Base-by-base conservation (phyloP, 2,329 filamentous ascomycete species). In the Aspergillus candidus region DNA sequence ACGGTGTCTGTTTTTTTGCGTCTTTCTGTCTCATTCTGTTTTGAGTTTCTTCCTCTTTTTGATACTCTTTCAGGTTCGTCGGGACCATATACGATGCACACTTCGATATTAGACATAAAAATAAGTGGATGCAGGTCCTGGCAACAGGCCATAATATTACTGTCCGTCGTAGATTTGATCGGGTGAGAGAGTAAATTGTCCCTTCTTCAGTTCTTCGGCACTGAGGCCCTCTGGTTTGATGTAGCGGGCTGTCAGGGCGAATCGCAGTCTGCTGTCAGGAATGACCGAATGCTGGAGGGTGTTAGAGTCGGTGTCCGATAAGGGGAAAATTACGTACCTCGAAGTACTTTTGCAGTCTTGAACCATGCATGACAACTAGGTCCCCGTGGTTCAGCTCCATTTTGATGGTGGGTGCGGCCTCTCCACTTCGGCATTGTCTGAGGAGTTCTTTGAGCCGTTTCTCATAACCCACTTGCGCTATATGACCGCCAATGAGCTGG, bases 301-400 rank as follows among this genome's bases (percentile, higher is more conserved):
- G 30, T 45, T n/a, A 44, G 17, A 8, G 15, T 40, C 4, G 41
- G 31, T n/a, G 12, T 7, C 5, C 11, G 11, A 7, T 31, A 8
- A 29, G 27, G 8, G 11, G 3, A 31, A 3, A 31, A 14, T 4
- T 11, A 46, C 56, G 40, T 51, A 69, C 67, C 61, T 81, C 77
- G 32, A 73, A 76, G 49, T 72, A 80, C 50, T 71, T 72, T 56
- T 81, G 78, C 11, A 81, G 58, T 2, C 63, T 59, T 4, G 65
- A 67, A 0, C 78, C 78, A 52, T 78, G 71, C 78, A 81, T 81
- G 7, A 80, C 63, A 0, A 80, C 69, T 14, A 80, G 58, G 53
- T 80, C 78, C 0, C 78, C 78, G 57, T 81, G 78, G 12, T 70
- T 63, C 6, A 82, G 61, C 1, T 67, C 63, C 55, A 80, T 58